These are phyloP conservation scores for Candida oleophila DNA, from an alignment of 805 yeast genomes.

Conservation along the genomic window DNA sequence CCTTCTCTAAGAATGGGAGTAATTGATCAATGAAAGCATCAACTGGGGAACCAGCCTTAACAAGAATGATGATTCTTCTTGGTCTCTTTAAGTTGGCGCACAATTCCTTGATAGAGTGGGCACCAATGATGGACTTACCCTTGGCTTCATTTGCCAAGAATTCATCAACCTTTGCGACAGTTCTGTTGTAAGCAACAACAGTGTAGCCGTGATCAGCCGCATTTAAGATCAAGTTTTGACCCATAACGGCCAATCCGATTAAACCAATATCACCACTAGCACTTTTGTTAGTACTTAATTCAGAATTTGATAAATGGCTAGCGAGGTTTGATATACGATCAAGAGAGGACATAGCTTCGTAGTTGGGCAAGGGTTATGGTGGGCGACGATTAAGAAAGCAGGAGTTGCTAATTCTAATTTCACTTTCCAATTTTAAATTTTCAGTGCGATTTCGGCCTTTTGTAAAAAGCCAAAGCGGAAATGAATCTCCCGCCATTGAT, in stretches of 20 bases:
- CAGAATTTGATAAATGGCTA: constrained; percentile 10
- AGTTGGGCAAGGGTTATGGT: not conserved
- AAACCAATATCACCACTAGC: constrained; percentile 93
- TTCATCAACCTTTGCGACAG: constrained; percentile 91
- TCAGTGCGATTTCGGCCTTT: not conserved
- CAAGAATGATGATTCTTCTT: constrained; percentile 89
- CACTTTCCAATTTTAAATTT: no score
- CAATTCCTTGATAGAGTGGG: constrained; percentile 87
- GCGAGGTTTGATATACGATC: constrained; percentile 12
- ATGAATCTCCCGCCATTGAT: not conserved
- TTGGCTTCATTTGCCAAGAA: constrained; percentile 93
- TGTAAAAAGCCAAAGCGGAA: not conserved
- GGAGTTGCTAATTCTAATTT: not conserved
- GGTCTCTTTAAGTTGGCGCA: constrained; percentile 91
- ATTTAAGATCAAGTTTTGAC: constrained; percentile 94
- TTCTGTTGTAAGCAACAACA: constrained; percentile 98
- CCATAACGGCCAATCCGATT: constrained; percentile 99
- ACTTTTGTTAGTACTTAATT: constrained; percentile 20
- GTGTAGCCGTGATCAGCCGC: constrained; percentile 99
- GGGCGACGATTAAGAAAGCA: no score
- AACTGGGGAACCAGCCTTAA: constrained; percentile 96
- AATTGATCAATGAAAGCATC: constrained; percentile 87
- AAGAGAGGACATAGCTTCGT: constrained; percentile 8
- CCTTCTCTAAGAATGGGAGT: constrained; percentile 88
- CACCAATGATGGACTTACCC: constrained; percentile 95